phyloP scores from a whole-genome alignment of 768 basidiomycete species.

The Kwoniella dejecticola region DNA sequence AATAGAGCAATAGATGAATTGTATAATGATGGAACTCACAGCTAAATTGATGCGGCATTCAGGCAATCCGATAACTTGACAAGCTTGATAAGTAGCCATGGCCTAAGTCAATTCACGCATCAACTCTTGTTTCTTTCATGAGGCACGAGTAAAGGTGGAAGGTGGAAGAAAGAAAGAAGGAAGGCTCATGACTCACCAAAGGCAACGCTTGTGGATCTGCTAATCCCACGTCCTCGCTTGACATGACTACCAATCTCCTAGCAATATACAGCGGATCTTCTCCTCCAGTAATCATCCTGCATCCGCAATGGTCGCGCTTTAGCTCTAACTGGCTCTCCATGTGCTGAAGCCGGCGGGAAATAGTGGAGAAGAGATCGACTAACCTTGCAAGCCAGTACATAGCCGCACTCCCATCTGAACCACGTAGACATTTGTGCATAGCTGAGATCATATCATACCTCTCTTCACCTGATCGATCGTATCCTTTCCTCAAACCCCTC shows the following conservation, averaged over 20 bases:
- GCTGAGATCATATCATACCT: conserved; percentile 82
- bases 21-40: too few relatives aligned
- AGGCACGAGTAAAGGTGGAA: not conserved
- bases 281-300: conserved; percentile 72
- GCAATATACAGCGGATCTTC: conserved; percentile 78
- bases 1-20: too few relatives aligned
- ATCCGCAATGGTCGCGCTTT: not conserved
- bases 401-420: conserved; percentile 73
- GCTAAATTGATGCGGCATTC: conserved; percentile 54
- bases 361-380: conserved; percentile 16
- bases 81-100: conserved; percentile 57
- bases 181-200: conserved; percentile 59
- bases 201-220: conserved; percentile 77
- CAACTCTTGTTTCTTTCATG: not conserved
- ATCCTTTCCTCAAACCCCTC: conserved; percentile 64
- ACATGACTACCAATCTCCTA: conserved; percentile 73
- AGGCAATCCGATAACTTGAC: conserved; percentile 53
- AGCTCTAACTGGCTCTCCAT: conserved; percentile 3
- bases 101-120: conserved; percentile 42
- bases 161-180: not conserved
- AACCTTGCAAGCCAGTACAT: conserved; percentile 80
- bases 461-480: conserved; percentile 74
- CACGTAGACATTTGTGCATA: conserved; percentile 79
- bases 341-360: too few relatives aligned
- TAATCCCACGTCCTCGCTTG: conserved; percentile 82